phyloP scores from a whole-genome alignment of 2,329 filamentous ascomycete species.

The Hymenoscyphus fructigenus region DNA sequence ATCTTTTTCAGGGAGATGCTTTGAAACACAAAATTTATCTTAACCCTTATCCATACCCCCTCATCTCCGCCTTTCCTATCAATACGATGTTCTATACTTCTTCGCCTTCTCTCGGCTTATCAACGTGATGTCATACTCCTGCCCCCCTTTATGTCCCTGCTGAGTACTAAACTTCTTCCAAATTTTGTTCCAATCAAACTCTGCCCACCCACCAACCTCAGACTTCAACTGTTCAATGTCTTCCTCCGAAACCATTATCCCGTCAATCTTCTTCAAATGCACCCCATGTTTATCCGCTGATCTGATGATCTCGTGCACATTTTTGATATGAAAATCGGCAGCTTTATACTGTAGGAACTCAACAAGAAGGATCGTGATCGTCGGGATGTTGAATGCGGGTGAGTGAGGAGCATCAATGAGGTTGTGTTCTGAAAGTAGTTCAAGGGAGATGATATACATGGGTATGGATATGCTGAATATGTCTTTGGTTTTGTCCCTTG shows the following conservation, averaged over 20 bases:
- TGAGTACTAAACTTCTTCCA: too few relatives aligned
- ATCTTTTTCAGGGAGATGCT: too few relatives aligned
- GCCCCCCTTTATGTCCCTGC: too few relatives aligned
- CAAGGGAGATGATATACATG: slow-evolving; percentile 55
- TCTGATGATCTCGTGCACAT: slow-evolving; percentile 49
- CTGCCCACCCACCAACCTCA: too few relatives aligned
- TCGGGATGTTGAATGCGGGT: slow-evolving; percentile 45
- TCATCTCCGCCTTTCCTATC: too few relatives aligned
- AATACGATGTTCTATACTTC: too few relatives aligned
- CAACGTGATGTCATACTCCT: too few relatives aligned
- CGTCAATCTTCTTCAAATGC: not conserved
- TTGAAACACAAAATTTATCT: too few relatives aligned
- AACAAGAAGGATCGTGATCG: slow-evolving; percentile 45
- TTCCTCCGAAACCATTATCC: not conserved
- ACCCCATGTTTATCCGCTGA: slow-evolving; percentile 11
- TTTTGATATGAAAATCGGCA: slow-evolving; percentile 50
- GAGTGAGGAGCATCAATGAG: slow-evolving; percentile 40
- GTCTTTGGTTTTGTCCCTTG: not conserved
- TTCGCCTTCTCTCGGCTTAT: too few relatives aligned
- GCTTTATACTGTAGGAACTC: slow-evolving; percentile 50
- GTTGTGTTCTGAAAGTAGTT: slow-evolving; percentile 44
- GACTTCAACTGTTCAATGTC: not conserved
- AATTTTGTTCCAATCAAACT: too few relatives aligned
- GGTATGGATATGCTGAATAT: slow-evolving; percentile 54
- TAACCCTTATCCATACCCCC: too few relatives aligned